Conservation (phyloP, 2,329 filamentous ascomycete species). For the Penicillium italicum region DNA sequence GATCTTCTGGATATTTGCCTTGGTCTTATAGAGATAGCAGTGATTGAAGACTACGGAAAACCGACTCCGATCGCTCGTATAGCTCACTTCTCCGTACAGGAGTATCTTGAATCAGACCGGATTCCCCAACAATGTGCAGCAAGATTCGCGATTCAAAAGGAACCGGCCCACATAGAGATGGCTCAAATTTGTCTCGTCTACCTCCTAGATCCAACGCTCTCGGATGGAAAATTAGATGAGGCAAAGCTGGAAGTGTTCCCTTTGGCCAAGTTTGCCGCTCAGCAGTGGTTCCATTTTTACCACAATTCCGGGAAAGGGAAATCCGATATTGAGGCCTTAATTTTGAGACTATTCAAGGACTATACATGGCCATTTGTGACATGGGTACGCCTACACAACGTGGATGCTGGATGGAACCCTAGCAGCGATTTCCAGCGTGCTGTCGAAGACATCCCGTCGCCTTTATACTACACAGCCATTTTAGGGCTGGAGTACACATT, state of each 20-base stretch:
- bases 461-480: slow-evolving; percentile 8
- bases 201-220: slow-evolving; percentile 5
- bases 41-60: rapidly evolving
- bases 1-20: slow-evolving; percentile 23
- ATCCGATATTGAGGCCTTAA: neutral
- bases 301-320: neutral
- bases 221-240: neutral
- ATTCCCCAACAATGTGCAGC: slow-evolving; percentile 5
- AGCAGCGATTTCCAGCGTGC: neutral
- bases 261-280: neutral
- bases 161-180: neutral
- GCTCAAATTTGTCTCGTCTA: slow-evolving; percentile 6
- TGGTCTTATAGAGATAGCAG: slow-evolving; percentile 21
- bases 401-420: neutral
- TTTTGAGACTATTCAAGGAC: slow-evolving; percentile 4
- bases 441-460: neutral
- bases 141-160: neutral
- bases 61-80: slow-evolving; percentile 16
- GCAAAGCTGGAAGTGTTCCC: slow-evolving; percentile 1
- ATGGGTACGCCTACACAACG: slow-evolving; percentile 1
- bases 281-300: neutral
- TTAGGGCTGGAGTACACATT: slow-evolving; percentile 1
- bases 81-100: slow-evolving; percentile 34
- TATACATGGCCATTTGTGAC: neutral
- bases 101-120: slow-evolving; percentile 31